phyloP scores from a whole-genome alignment of 768 basidiomycete species.

The Wakefieldia striispora region DNA sequence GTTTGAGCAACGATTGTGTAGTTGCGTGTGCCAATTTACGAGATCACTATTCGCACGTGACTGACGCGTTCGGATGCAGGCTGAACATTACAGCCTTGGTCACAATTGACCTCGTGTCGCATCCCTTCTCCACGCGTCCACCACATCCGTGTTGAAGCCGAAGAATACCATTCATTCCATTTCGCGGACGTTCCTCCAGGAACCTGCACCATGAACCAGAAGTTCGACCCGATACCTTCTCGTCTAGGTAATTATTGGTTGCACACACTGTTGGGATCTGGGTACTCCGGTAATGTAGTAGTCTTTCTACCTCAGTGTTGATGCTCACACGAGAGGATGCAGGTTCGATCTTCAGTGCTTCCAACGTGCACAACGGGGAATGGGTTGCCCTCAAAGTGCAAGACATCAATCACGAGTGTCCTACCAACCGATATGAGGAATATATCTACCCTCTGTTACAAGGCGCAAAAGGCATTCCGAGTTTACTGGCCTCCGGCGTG shows the following conservation, averaged over 20 bases:
- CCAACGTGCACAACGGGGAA: conserved; percentile 52
- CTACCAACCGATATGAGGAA: conserved; percentile 73
- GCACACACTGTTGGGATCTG: conserved; percentile 59
- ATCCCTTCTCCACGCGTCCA: background rate
- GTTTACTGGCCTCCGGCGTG: conserved; percentile 60
- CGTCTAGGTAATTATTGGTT: conserved; percentile 61
- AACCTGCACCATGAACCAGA: conserved; percentile 9
- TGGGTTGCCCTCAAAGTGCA: conserved; percentile 77
- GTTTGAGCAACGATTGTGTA: conserved; percentile 2
- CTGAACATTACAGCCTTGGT: conserved; percentile 5
- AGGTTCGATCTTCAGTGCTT: conserved; percentile 73
- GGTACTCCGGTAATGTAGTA: conserved; percentile 59
- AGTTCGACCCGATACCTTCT: conserved; percentile 27
- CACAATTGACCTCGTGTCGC: conserved; percentile 9
- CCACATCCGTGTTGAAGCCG: background rate
- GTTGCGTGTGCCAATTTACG: too few species aligned
- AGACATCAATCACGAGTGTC: conserved; percentile 65
- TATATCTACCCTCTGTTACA: conserved; percentile 66
- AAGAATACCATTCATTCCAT: background rate
- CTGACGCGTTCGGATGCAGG: conserved; percentile 4
- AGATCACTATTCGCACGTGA: conserved; percentile 22
- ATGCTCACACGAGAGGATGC: conserved; percentile 4
- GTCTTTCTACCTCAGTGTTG: background rate
- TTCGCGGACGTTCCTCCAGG: background rate
- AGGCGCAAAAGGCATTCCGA: conserved; percentile 73